Conservation (phyloP, 2,329 filamentous ascomycete genomes). For the Penicillium brevicompactum region DNA sequence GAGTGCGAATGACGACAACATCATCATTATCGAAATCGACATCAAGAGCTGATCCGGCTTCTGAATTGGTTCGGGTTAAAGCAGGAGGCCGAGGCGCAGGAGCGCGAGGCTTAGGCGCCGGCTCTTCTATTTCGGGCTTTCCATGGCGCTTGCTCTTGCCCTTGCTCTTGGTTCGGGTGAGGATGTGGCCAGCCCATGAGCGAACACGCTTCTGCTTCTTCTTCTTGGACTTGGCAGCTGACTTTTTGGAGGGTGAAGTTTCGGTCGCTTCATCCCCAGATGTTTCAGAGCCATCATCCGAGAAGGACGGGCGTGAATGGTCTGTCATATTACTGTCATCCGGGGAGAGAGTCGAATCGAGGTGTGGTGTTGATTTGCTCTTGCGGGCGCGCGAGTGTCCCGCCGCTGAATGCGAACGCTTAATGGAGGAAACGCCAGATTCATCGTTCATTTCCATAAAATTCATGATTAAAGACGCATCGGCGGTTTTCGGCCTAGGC, state of each 20-base stretch:
- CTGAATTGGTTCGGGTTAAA: conserved; percentile 43
- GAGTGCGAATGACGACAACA: conserved; percentile 50
- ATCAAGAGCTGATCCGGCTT: conserved; percentile 45
- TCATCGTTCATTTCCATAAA: conserved; percentile 18
- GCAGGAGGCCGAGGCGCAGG: conserved; percentile 48
- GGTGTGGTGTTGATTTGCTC: conserved; percentile 32
- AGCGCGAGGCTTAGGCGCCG: conserved; percentile 20
- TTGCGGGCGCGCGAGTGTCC: conserved; percentile 36
- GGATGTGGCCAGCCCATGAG: conserved; percentile 56
- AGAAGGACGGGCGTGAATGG: conserved; percentile 29
- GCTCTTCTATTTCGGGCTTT: conserved; percentile 40
- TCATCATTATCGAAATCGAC: conserved; percentile 54
- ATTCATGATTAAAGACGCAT: conserved; percentile 39
- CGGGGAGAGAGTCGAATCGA: conserved; percentile 26
- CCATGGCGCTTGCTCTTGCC: conserved; percentile 45
- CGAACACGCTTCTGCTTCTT: conserved; percentile 75
- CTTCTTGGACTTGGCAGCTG: conserved; percentile 43
- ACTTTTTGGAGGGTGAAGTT: conserved; percentile 32
- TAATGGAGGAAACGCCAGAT: conserved; percentile 27
- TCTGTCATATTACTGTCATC: conserved; percentile 28
- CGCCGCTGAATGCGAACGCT: conserved; percentile 46
- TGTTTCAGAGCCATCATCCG: conserved; percentile 33
- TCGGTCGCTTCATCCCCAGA: conserved; percentile 28
- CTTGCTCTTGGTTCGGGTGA: conserved; percentile 50
- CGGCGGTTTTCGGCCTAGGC: conserved; percentile 48